A percentile compares a stretch with the other conserved stretches of the same genome.
Conservation (phyloP, 495 filamentous ascomycete genomes). For the Jackrogersella minutella region DNA sequence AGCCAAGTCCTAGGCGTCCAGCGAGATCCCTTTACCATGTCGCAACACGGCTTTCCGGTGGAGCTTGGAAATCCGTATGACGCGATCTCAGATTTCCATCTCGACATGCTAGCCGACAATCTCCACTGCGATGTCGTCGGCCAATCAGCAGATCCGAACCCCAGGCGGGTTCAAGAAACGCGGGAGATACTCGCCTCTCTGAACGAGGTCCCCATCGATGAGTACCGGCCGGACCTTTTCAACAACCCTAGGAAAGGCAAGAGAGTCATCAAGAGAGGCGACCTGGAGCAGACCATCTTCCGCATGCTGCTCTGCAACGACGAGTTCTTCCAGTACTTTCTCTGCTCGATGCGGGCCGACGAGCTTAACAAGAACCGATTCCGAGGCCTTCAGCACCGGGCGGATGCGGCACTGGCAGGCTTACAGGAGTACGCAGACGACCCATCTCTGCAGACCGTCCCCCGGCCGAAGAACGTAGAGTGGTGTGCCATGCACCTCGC, state of each 20-base stretch:
- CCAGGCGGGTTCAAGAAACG: constrained; percentile 49
- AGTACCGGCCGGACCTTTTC: constrained; percentile 52
- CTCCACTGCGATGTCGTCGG: constrained; percentile 53
- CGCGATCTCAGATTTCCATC: constrained; percentile 51
- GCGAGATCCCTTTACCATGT: constrained; percentile 46
- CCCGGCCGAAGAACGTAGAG: constrained; percentile 29
- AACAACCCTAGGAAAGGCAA: constrained; percentile 30
- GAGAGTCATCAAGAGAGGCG: constrained; percentile 47
- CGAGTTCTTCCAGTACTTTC: constrained; percentile 54
- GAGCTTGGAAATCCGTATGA: constrained; percentile 54
- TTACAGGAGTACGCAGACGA: constrained; percentile 45
- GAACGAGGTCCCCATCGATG: constrained; percentile 44
- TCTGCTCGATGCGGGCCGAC: constrained; percentile 45
- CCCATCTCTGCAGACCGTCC: constrained; percentile 17
- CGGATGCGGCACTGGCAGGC: constrained; percentile 49
- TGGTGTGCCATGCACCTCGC: constrained; percentile 54
- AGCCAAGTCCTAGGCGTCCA: constrained; percentile 51
- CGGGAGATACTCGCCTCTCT: constrained; percentile 55
- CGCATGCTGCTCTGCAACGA: constrained; percentile 56
- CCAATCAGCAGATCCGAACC: constrained; percentile 42
- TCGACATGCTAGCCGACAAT: constrained; percentile 55
- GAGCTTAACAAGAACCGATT: constrained; percentile 53
- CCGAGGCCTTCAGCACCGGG: constrained; percentile 49
- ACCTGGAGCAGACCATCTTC: constrained; percentile 56
- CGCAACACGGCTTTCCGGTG: constrained; percentile 47